A percentile compares a stretch with the other conserved stretches of the same genome.
phyloP scores from a whole-genome alignment of 176 grass and related monocot species.

The Rhynchospora pubera region DNA sequence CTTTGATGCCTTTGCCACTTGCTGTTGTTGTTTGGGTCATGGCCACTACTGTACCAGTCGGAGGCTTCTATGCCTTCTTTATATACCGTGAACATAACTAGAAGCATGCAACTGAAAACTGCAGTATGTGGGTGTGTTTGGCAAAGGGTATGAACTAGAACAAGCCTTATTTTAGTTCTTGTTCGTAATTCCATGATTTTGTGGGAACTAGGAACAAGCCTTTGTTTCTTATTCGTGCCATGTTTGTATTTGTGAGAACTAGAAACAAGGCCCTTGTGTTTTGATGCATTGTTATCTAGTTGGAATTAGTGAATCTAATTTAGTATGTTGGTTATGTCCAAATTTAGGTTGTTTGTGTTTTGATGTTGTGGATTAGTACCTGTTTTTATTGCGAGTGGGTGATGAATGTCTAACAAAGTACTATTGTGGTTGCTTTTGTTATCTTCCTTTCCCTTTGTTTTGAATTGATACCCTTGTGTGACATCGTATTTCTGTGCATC shows the following conservation, averaged over 20 bases:
- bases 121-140: too few relatives aligned
- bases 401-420: not conserved
- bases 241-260: too few relatives aligned
- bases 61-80: constrained; percentile 22
- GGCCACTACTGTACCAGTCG: not conserved
- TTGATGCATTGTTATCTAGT: too few relatives aligned
- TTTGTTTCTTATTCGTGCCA: too few relatives aligned
- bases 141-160: too few relatives aligned
- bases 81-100: too few relatives aligned
- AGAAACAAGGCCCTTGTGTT: too few relatives aligned
- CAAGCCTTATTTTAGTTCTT: too few relatives aligned
- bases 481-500: not conserved
- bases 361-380: not conserved
- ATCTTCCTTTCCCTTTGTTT: not conserved
- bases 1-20: not conserved
- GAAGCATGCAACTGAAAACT: too few relatives aligned
- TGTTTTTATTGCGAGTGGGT: not conserved
- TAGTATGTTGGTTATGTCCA: not conserved
- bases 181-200: too few relatives aligned
- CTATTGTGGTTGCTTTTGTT: not conserved
- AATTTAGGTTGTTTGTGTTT: not conserved
- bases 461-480: not conserved
- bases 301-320: not conserved
- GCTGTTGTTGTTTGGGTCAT: constrained; percentile 7
- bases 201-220: too few relatives aligned